Base-by-base conservation (phyloP, 192 early-diverging fungal species). In the Backusella sp. region DNA sequence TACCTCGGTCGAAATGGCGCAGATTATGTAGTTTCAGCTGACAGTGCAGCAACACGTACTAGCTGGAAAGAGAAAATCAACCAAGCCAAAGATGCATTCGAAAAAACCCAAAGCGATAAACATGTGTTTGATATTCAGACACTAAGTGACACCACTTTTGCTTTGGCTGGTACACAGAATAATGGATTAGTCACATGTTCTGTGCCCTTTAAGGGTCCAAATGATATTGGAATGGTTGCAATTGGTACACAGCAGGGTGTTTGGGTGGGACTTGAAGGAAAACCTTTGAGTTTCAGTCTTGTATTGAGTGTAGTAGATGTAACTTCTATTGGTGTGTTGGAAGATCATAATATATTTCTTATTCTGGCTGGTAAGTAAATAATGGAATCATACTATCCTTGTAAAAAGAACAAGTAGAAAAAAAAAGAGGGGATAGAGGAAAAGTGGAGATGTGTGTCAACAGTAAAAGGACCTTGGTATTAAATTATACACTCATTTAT, bases 211-310 rank as follows among this genome's bases (percentile, higher is more conserved):
- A 44, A 44, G 28, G 75, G 77, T 21, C 32, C 78, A 49, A 76
- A 73, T 9, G 84, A 86, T 73, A 84, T 88, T 72, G 88, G 88
- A 6, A 82, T 90, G 70, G 83, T 99, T 70, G 88, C 95, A 17
- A 77, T 97, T 44, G 97, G 94, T 36, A 95, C 96, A 6, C 93
- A 97, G 68, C 81, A 85, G 26, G 96, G 97, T 26, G 82, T 98
- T 37, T 98, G 91, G 79, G 79, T 92, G 14, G 94, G 92, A 8
- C 86, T 88, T 11, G 88, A 90, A 12, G 84, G 87, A 11, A 87
- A 90, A 52, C 82, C 82, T 59, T 80, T 77, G 46, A 44, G 52
- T 35, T 42, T 72, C 42, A 72, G 52, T 11, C 70, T 68, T 35
- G 79, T 75, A 46, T 81, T 88, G 69, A 82, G 85, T 67, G 77